A percentile compares a stretch with the other conserved stretches of the same genome.
Conservation (phyloP, 2,329 filamentous ascomycete genomes). For the Scedosporium boydii region DNA sequence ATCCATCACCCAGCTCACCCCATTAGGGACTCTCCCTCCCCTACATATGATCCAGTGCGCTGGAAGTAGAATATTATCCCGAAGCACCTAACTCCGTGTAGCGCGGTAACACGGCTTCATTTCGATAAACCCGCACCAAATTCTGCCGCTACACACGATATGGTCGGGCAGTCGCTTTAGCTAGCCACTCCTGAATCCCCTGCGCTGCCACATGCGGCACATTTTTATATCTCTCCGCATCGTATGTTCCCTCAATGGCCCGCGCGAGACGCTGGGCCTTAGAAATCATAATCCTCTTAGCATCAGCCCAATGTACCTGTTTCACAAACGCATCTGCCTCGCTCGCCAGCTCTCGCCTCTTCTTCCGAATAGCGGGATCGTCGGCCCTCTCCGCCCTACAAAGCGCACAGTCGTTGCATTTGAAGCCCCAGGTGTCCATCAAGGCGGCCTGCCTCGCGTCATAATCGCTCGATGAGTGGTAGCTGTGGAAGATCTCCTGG, state of each 20-base stretch:
- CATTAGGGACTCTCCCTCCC: too few relatives aligned
- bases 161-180: neutral
- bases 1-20: too few relatives aligned
- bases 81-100: too few relatives aligned
- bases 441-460: constrained; percentile 16
- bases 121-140: too few relatives aligned
- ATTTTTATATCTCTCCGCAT: constrained; percentile 14
- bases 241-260: constrained; percentile 18
- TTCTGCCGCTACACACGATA: neutral
- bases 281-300: constrained; percentile 12
- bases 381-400: constrained; percentile 22
- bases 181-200: constrained; percentile 20
- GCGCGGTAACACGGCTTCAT: too few relatives aligned
- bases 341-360: constrained; percentile 13
- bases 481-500: constrained; percentile 27
- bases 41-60: too few relatives aligned
- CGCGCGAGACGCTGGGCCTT: constrained; percentile 16
- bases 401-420: constrained; percentile 24
- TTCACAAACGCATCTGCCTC: constrained; percentile 13
- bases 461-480: constrained; percentile 22
- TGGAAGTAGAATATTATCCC: too few relatives aligned
- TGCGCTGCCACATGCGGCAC: constrained; percentile 15
- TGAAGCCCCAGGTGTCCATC: constrained; percentile 28
- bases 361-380: constrained; percentile 9
- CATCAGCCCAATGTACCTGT: constrained; percentile 9